Evolutionary conservation across 192 early-diverging fungal genomes (phyloP).

Genomic region (Coemansia sp.): DNA sequence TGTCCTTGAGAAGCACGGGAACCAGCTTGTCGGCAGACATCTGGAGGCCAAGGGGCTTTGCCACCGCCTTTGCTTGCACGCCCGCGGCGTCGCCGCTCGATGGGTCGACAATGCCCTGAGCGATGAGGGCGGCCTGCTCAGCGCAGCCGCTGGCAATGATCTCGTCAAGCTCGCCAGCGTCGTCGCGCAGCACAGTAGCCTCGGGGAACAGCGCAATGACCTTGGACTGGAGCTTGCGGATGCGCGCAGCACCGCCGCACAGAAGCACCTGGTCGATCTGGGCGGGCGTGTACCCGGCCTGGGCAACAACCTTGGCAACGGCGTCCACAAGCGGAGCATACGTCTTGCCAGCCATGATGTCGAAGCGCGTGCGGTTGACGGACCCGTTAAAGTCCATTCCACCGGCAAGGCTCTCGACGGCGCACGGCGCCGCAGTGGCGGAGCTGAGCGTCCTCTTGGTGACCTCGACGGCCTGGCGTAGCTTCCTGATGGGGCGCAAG

Average conservation of each 20-base stretch:
- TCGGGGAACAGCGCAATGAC: slow-evolving; percentile 74
- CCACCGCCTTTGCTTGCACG: slow-evolving; percentile 33
- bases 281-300: slow-evolving; percentile 64
- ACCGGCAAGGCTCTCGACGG: slow-evolving; percentile 87
- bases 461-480: slow-evolving; percentile 78
- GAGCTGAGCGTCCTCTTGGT: slow-evolving; percentile 90
- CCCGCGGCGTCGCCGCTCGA: neutral
- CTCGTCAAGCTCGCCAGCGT: slow-evolving; percentile 92
- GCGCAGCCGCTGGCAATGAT: slow-evolving; percentile 88
- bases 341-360: slow-evolving; percentile 79
- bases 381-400: slow-evolving; percentile 86
- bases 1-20: slow-evolving; percentile 77
- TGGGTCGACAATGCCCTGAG: slow-evolving; percentile 44
- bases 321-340: slow-evolving; percentile 68
- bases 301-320: slow-evolving; percentile 66
- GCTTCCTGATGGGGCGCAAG: slow-evolving; percentile 77
- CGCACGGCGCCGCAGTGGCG: slow-evolving; percentile 81
- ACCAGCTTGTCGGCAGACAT: slow-evolving; percentile 72
- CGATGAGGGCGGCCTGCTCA: slow-evolving; percentile 78
- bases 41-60: slow-evolving; percentile 76
- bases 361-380: slow-evolving; percentile 86
- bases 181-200: slow-evolving; percentile 62
- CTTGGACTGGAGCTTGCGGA: slow-evolving; percentile 81
- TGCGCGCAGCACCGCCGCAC: slow-evolving; percentile 83
- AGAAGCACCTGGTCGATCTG: slow-evolving; percentile 89